Conservation (phyloP, 2,329 filamentous ascomycete genomes). For the Claviceps arundinis region DNA sequence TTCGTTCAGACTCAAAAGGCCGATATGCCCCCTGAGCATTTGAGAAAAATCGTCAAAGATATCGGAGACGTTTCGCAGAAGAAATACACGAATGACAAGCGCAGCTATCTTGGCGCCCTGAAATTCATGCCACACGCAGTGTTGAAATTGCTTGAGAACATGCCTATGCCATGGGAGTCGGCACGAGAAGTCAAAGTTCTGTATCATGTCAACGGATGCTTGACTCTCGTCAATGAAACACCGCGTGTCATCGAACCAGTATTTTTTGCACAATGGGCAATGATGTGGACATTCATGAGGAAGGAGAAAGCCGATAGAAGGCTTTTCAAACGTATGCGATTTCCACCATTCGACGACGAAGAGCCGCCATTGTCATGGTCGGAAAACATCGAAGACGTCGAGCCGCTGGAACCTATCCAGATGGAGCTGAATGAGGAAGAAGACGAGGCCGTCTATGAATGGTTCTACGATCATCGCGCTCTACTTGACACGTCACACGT, state of each 20-base stretch:
- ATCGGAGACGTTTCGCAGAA: conserved; percentile 99
- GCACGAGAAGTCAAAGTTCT: conserved; percentile 92
- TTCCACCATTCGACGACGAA: conserved; percentile 96
- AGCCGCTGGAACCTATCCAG: conserved; percentile 93
- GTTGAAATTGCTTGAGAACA: conserved; percentile 92
- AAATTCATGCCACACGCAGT: conserved; percentile 99
- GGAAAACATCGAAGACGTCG: conserved; percentile 97
- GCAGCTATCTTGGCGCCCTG: conserved; percentile 88
- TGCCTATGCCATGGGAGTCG: conserved; percentile 99
- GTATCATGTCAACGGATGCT: conserved; percentile 94
- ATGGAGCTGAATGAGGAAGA: conserved; percentile 95
- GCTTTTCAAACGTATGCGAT: conserved; percentile 97
- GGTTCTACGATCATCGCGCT: conserved; percentile 93
- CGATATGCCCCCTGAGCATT: conserved; percentile 95
- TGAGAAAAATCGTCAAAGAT: conserved; percentile 96
- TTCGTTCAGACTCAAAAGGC: conserved; percentile 98
- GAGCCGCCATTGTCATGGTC: conserved; percentile 96
- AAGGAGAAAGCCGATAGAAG: conserved; percentile 92
- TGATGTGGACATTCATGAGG: conserved; percentile 98
- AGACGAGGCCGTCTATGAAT: conserved; percentile 82
- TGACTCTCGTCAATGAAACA: conserved; percentile 93
- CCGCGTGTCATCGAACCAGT: conserved; percentile 95
- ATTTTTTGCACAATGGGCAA: conserved; percentile 97
- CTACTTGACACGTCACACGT: conserved; percentile 85
- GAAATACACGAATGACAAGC: conserved; percentile 97